Evolutionary conservation across 495 filamentous ascomycete genomes (phyloP).

Genomic region (Hyaloscypha bicolor): DNA sequence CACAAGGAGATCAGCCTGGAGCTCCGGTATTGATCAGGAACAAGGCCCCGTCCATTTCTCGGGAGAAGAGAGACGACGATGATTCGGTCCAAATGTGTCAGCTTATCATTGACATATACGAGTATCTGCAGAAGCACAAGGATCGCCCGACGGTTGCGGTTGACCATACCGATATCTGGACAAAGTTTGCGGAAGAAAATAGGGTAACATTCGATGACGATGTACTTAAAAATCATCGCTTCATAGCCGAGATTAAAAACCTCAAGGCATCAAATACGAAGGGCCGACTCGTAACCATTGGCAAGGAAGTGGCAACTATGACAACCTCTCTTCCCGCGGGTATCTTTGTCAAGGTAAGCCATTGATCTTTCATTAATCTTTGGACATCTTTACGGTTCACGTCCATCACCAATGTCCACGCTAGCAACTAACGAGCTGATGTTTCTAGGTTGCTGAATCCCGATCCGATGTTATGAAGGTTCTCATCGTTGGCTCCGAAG

Average conservation of each 20-base stretch:
- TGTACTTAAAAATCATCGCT: conserved; percentile 23
- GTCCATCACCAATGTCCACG: no score
- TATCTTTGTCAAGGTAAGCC: conserved; percentile 53
- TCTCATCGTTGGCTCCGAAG: conserved; percentile 57
- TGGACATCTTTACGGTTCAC: background rate
- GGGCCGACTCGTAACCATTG: conserved; percentile 51
- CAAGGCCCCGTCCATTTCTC: background rate
- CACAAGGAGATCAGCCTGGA: background rate
- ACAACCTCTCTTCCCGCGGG: conserved; percentile 55
- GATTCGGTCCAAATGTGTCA: conserved; percentile 16
- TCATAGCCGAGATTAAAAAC: background rate
- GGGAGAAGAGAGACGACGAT: background rate
- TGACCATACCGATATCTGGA: conserved; percentile 8
- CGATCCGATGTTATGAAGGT: conserved; percentile 60
- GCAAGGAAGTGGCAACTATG: conserved; percentile 54
- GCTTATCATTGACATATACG: conserved; percentile 22
- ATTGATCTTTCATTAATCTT: background rate
- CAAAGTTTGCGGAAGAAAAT: conserved; percentile 17
- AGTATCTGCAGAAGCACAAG: conserved; percentile 1
- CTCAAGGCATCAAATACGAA: conserved; percentile 3
- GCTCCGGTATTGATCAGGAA: background rate
- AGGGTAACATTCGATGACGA: conserved; percentile 29
- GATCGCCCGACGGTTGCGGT: background rate
- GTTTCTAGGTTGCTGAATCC: conserved; percentile 40
- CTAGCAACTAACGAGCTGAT: background rate